phyloP scores from a whole-genome alignment of 225 moss, liverwort and hornwort genomes.

The Climacium dendroides region DNA sequence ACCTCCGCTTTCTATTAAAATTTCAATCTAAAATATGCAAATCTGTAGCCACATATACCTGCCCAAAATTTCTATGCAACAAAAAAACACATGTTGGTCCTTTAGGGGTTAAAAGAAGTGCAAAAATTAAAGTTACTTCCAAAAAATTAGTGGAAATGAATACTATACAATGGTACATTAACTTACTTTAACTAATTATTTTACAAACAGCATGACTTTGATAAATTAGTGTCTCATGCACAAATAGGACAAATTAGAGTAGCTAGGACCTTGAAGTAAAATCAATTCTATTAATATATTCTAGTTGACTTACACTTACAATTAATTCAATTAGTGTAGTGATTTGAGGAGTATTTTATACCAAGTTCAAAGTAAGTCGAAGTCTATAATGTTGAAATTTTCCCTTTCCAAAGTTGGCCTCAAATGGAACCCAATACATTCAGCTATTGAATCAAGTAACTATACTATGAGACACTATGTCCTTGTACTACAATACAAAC shows the following conservation, averaged over 20 bases:
- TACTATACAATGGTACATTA: neutral
- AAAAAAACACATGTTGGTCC: too few relatives aligned
- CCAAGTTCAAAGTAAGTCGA: neutral
- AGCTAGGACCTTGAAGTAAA: accelerated
- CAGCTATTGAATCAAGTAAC: neutral
- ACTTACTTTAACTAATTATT: neutral
- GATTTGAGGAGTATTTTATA: neutral
- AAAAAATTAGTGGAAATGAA: neutral
- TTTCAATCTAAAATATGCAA: too few relatives aligned
- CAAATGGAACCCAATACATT: neutral
- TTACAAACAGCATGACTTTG: neutral
- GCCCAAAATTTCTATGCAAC: too few relatives aligned
- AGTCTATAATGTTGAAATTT: neutral
- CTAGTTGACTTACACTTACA: accelerated
- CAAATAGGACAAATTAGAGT: neutral
- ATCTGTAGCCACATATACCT: too few relatives aligned
- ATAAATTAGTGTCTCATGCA: neutral
- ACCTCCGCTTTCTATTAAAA: too few relatives aligned
- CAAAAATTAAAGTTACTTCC: neutral
- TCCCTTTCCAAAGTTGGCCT: neutral
- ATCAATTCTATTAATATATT: neutral
- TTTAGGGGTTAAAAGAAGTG: too few relatives aligned
- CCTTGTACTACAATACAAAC: neutral
- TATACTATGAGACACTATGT: neutral
- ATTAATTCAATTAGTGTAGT: neutral